These are phyloP conservation scores for Striga hermonthica DNA, from an alignment of 305 asterid genomes.

Conservation along the genomic window DNA sequence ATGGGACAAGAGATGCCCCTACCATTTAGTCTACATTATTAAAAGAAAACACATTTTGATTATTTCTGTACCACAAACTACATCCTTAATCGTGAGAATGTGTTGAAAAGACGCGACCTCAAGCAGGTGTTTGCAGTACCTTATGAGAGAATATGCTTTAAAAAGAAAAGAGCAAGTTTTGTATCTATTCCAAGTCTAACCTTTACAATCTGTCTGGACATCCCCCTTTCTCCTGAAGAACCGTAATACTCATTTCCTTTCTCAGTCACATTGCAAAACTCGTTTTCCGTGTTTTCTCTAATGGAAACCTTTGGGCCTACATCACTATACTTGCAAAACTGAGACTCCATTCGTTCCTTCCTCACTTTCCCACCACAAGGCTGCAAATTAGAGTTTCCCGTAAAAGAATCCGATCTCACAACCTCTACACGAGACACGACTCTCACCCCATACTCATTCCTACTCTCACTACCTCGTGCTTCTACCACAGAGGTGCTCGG, in stretches of 20 bases:
- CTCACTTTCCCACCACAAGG: slow-evolving; percentile 42
- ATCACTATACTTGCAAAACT: slow-evolving; percentile 34
- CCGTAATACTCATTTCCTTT: slow-evolving; percentile 33
- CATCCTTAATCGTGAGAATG: neutral
- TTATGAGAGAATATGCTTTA: neutral
- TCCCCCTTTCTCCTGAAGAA: slow-evolving; percentile 37
- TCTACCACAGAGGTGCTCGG: slow-evolving; percentile 45
- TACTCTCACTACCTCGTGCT: slow-evolving; percentile 38
- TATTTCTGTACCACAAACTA: neutral
- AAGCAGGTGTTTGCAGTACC: neutral
- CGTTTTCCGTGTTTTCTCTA: slow-evolving; percentile 38
- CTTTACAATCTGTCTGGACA: slow-evolving; percentile 41
- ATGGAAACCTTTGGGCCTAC: slow-evolving; percentile 34
- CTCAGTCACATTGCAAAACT: slow-evolving; percentile 27
- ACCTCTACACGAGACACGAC: slow-evolving; percentile 43
- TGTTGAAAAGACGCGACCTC: neutral
- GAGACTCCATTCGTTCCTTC: slow-evolving; percentile 36
- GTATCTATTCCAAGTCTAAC: slow-evolving; percentile 31
- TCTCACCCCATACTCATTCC: slow-evolving; percentile 37
- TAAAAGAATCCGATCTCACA: slow-evolving; percentile 37
- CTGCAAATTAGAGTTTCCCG: slow-evolving; percentile 38
- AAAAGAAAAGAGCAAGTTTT: neutral
- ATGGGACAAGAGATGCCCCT: neutral
- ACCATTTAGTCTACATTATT: neutral
- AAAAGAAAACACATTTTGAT: neutral